Evolutionary conservation across 2,329 filamentous ascomycete species (phyloP).

Genomic region (Sordariomycetes sp.): DNA sequence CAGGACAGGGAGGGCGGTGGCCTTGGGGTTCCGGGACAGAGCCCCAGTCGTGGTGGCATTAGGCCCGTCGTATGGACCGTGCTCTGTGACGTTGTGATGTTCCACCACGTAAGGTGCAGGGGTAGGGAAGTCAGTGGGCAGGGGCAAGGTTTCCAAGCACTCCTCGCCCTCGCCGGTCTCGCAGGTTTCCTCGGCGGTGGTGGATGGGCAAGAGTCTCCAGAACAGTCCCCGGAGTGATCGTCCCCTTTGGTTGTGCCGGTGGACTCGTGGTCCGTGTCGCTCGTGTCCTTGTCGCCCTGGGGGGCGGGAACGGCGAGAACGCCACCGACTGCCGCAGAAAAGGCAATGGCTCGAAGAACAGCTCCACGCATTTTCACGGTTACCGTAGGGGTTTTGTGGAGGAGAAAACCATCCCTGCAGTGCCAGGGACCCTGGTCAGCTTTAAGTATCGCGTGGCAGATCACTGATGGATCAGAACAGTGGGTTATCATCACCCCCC

Average conservation of each 20-base stretch:
- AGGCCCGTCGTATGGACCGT: conserved; percentile 58
- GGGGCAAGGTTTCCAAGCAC: not conserved
- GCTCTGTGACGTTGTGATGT: conserved; percentile 43
- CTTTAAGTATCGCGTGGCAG: not conserved
- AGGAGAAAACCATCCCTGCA: not conserved
- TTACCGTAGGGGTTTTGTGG: not conserved
- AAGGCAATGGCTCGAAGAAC: not conserved
- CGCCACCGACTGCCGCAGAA: not conserved
- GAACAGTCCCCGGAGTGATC: not conserved
- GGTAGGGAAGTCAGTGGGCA: not conserved
- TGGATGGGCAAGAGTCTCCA: not conserved
- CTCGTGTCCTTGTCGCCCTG: not conserved
- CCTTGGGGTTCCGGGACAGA: conserved; percentile 44
- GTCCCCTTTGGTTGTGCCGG: not conserved
- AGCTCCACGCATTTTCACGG: not conserved
- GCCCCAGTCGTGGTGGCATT: conserved; percentile 60
- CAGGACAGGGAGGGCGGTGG: conserved; percentile 43
- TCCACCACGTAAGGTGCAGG: not conserved
- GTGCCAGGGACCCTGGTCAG: not conserved
- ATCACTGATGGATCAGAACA: not conserved
- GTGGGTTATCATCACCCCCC: too few relatives aligned
- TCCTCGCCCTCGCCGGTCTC: not conserved
- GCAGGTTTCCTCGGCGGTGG: not conserved
- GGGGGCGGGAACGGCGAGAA: not conserved
- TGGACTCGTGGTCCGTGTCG: not conserved